Percentiles rank a stretch among this genome's conserved stretches.
phyloP scores from a whole-genome alignment of 2,329 filamentous ascomycete species.

The Epichloe brachyelytri region DNA sequence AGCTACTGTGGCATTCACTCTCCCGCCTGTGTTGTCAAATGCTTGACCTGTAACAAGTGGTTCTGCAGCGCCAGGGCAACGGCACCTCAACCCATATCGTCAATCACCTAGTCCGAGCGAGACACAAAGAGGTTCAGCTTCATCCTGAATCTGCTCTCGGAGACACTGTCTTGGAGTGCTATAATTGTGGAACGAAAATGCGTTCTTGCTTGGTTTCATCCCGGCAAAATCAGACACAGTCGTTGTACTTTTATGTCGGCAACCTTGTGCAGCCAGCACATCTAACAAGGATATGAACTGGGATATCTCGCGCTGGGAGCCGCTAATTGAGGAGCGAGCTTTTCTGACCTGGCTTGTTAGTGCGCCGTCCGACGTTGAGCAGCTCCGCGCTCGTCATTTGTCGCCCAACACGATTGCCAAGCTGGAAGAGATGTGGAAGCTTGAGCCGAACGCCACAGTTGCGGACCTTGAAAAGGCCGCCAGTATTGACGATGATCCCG shows the following conservation, averaged over 20 bases:
- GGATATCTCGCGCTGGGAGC: constrained; percentile 97
- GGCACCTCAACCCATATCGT: constrained; percentile 96
- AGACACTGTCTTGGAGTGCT: constrained; percentile 94
- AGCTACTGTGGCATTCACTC: constrained; percentile 98
- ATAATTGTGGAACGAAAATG: constrained; percentile 99
- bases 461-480: constrained; percentile 83
- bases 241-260: constrained; percentile 88
- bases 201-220: constrained; percentile 94
- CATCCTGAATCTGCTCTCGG: constrained; percentile 87
- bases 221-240: constrained; percentile 97
- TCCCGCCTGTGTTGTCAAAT: constrained; percentile 89
- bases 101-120: constrained; percentile 91
- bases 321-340: constrained; percentile 89
- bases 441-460: constrained; percentile 78
- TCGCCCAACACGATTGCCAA: constrained; percentile 92
- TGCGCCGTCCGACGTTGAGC: constrained; percentile 82
- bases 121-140: constrained; percentile 96
- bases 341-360: constrained; percentile 91
- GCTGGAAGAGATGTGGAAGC: constrained; percentile 97
- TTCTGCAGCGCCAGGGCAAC: constrained; percentile 97
- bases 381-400: constrained; percentile 85
- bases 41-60: constrained; percentile 92
- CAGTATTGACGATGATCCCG: constrained; percentile 87
- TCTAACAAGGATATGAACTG: constrained; percentile 99
- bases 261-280: constrained; percentile 86